A percentile compares a stretch with the other conserved stretches of the same genome.
Conservation (phyloP, 495 filamentous ascomycete species). For the Parathielavia hyrcaniae region DNA sequence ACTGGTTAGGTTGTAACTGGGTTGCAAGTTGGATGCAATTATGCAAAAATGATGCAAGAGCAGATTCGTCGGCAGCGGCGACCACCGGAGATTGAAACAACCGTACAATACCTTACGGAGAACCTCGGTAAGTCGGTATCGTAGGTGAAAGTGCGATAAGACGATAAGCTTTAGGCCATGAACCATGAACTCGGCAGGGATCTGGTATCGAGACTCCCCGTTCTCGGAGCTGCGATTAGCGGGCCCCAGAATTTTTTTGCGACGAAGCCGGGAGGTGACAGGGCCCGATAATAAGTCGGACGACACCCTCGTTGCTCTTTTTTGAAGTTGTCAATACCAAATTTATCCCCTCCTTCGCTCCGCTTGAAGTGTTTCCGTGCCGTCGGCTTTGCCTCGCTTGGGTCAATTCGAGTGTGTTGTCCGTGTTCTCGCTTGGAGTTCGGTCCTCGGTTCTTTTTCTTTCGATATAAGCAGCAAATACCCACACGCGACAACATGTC, state of each 20-base stretch:
- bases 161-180: slow-evolving; percentile 17
- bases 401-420: not conserved
- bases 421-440: not conserved
- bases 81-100: too few relatives aligned
- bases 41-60: too few relatives aligned
- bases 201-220: slow-evolving; percentile 13
- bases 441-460: not conserved
- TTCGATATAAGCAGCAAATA: not conserved
- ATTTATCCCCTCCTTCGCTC: not conserved
- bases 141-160: too few relatives aligned
- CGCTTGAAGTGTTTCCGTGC: not conserved
- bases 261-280: slow-evolving; percentile 9
- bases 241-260: slow-evolving; percentile 17
- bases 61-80: too few relatives aligned
- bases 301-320: not conserved
- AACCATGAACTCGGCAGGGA: not conserved
- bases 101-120: too few relatives aligned
- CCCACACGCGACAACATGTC: slow-evolving; percentile 37
- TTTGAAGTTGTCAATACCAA: not conserved
- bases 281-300: slow-evolving; percentile 13
- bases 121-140: too few relatives aligned
- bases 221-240: slow-evolving; percentile 18
- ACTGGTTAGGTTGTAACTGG: too few relatives aligned
- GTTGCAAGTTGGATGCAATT: too few relatives aligned
- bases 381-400: not conserved